These are phyloP conservation scores for Cudoniella acicularis DNA, from an alignment of 495 filamentous ascomycete species.

Conservation along the genomic window DNA sequence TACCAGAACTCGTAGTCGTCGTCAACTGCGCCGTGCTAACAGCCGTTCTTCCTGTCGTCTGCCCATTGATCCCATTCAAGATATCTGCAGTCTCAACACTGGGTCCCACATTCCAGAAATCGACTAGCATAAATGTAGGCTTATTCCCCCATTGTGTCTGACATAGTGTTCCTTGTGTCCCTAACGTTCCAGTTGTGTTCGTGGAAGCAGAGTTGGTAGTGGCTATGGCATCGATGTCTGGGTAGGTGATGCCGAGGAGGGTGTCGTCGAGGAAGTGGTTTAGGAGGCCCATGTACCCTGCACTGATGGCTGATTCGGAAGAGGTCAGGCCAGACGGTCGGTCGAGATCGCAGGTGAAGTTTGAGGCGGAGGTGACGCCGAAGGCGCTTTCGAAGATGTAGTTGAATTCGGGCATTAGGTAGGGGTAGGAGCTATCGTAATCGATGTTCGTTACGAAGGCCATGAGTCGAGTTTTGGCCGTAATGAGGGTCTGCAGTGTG, in stretches of 20 bases:
- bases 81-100: slow-evolving; percentile 52
- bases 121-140: slow-evolving; percentile 60
- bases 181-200: slow-evolving; percentile 49
- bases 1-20: neutral
- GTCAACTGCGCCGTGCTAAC: slow-evolving; percentile 11
- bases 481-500: slow-evolving; percentile 59
- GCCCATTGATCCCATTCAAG: slow-evolving; percentile 50
- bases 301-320: slow-evolving; percentile 39
- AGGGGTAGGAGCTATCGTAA: slow-evolving; percentile 44
- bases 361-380: slow-evolving; percentile 48
- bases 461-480: slow-evolving; percentile 54
- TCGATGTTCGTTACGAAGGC: slow-evolving; percentile 59
- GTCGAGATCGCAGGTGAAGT: slow-evolving; percentile 60
- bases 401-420: slow-evolving; percentile 66
- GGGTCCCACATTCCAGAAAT: slow-evolving; percentile 64
- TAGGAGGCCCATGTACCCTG: slow-evolving; percentile 52
- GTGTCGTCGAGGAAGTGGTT: slow-evolving; percentile 71
- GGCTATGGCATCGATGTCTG: slow-evolving; percentile 47
- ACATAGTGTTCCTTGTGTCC: slow-evolving; percentile 52
- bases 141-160: slow-evolving; percentile 46
- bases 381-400: slow-evolving; percentile 71
- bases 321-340: slow-evolving; percentile 42
- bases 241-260: slow-evolving; percentile 51
- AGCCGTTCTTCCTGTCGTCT: slow-evolving; percentile 31
- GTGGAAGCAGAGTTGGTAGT: slow-evolving; percentile 50